A percentile compares a stretch with the other conserved stretches of the same genome.
Conservation (phyloP, 2,329 filamentous ascomycete genomes). For the Salinomyces thailandicus region DNA sequence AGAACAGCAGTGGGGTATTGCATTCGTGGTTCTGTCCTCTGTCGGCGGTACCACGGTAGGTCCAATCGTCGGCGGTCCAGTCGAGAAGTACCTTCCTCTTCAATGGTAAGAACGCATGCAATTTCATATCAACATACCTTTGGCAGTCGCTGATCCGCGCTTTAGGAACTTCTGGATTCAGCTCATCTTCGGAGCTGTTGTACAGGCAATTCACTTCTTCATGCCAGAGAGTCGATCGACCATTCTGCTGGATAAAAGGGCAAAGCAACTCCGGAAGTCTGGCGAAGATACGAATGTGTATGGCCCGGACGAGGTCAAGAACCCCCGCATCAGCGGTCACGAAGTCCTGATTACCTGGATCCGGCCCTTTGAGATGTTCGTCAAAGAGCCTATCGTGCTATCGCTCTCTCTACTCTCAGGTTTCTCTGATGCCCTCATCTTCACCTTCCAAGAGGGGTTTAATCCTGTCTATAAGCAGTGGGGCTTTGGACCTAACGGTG, state of each 20-base stretch:
- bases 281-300: constrained; percentile 48
- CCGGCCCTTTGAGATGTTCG: constrained; percentile 62
- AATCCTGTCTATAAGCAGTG: constrained; percentile 54
- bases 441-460: constrained; percentile 67
- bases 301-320: constrained; percentile 59
- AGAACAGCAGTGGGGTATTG: constrained; percentile 49
- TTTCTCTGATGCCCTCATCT: constrained; percentile 65
- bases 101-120: neutral
- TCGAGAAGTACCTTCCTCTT: constrained; percentile 32
- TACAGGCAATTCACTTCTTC: constrained; percentile 48
- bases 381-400: constrained; percentile 64
- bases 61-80: constrained; percentile 25
- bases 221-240: constrained; percentile 68
- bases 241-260: constrained; percentile 64
- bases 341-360: constrained; percentile 42
- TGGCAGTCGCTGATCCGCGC: constrained; percentile 25
- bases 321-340: constrained; percentile 27
- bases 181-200: constrained; percentile 63
- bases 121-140: too few relatives aligned
- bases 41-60: constrained; percentile 24
- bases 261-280: constrained; percentile 54
- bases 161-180: constrained; percentile 74
- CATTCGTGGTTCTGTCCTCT: constrained; percentile 38
- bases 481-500: constrained; percentile 46
- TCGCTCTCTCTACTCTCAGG: constrained; percentile 60